A percentile compares a stretch with the other conserved stretches of the same genome.
Conservation (phyloP, 305 asterid genomes). For the Solanum hybrid region DNA sequence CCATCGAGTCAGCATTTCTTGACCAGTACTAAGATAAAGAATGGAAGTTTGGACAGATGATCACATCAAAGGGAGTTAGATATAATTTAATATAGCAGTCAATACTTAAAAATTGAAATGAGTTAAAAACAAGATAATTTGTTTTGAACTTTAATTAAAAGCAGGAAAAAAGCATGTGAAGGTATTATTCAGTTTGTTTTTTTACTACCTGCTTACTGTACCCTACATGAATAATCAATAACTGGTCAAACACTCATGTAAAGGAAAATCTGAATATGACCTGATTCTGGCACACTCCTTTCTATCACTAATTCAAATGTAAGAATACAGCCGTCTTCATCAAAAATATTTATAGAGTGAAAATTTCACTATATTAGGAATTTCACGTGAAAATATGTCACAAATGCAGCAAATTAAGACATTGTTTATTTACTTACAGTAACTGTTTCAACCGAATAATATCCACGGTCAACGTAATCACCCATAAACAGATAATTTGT, state of each 20-base stretch:
- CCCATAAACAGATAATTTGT: slow-evolving; percentile 81
- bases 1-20: background rate
- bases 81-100: background rate
- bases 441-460: slow-evolving; percentile 72
- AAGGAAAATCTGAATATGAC: background rate
- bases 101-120: background rate
- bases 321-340: background rate
- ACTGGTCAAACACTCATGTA: background rate
- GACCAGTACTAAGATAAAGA: background rate
- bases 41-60: background rate
- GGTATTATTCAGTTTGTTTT: background rate
- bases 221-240: background rate
- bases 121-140: background rate
- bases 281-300: background rate
- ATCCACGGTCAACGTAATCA: slow-evolving; percentile 77
- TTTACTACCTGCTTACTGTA: background rate
- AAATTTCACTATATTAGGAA: background rate
- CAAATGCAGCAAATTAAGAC: background rate
- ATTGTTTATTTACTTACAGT: slow-evolving; percentile 37
- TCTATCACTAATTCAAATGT: background rate
- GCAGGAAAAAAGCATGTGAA: background rate
- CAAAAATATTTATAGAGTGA: background rate
- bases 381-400: background rate
- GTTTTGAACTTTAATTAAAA: background rate
- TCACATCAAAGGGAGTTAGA: background rate